Base-by-base conservation (phyloP, 768 basidiomycete genomes). In the Suillus subluteus region DNA sequence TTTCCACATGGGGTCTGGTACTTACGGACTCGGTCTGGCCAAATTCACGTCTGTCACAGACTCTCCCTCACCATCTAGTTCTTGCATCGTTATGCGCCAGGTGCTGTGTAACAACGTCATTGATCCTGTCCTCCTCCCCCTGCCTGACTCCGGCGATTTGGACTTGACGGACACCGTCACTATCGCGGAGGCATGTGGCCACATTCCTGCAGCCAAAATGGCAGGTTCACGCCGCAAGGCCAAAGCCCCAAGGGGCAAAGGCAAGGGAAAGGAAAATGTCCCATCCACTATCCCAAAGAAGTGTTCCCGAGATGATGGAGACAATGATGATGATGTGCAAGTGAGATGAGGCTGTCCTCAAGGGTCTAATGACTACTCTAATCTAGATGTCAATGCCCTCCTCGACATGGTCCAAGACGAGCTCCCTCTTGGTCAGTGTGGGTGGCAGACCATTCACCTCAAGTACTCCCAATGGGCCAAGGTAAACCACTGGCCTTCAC, bases 381-480 rank as follows among this genome's bases (percentile, higher is more conserved):
- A 8, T 6, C 2, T 18, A 11, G 64, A 65, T 23, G 52, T 32
- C 8, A 59, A 38, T 16, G 5, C 2, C 8, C 44, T 65, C 23
- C 56, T 65, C 1, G 18, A 59, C 44, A 46, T 30, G 13, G 43
- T 65, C 52, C 44, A 58, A 26, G 56, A 65, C 1, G 43, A 58
- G 26, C 56, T 65, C 35, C 64, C 56, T 21, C 55, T 59, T 37
- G 58, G 64, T 16, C 58, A 65, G 18, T 9, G n/a, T 5, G 46
- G 64, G 4, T 65, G 64, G 64, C 64, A 65, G 40, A 15, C 21
- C 2, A 46, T 65, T 12, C 18, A 43, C 12, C 4, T 23, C 5
- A 32, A 59, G 58, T 65, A 50, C 32, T 52, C 52, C 23, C 58
- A 65, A 44, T 65, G 44, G 64, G 64, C 64, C 48, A 44, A 32